These are phyloP conservation scores for Carex cristatella DNA, from an alignment of 176 grass and related monocot species.

Conservation along the genomic window DNA sequence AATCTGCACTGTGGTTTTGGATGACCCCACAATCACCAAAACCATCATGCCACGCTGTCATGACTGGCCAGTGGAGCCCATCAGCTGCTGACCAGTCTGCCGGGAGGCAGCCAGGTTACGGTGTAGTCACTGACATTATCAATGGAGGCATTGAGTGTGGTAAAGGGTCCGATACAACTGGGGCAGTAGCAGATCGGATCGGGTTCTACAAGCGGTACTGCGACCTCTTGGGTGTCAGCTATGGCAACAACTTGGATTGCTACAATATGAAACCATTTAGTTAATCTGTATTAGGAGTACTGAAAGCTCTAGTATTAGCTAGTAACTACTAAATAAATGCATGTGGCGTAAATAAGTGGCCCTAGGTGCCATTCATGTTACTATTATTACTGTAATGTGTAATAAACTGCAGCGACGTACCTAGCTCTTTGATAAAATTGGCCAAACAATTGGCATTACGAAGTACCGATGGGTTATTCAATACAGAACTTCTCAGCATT, in stretches of 20 bases:
- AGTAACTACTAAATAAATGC: background rate
- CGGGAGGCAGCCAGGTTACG: constrained; percentile 30
- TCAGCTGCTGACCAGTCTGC: constrained; percentile 13
- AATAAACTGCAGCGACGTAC: no score
- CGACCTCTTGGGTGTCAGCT: constrained; percentile 29
- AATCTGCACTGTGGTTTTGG: constrained; percentile 64
- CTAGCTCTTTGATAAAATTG: no score
- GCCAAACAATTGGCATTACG: no score
- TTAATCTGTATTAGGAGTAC: background rate
- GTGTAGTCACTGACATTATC: constrained; percentile 55
- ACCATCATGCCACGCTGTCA: constrained; percentile 58
- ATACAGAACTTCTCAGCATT: no score
- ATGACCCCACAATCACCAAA: constrained; percentile 38
- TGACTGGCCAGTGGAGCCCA: constrained; percentile 38
- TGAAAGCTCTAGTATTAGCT: background rate
- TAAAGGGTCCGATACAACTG: background rate
- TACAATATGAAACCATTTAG: background rate
- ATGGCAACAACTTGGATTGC: constrained; percentile 47
- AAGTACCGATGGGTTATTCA: no score
- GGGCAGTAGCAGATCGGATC: constrained; percentile 17
- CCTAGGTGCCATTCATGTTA: background rate
- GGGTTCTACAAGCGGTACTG: constrained; percentile 53
- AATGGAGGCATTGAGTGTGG: constrained; percentile 55
- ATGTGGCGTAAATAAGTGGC: background rate
- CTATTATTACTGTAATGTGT: no score